phyloP scores from a whole-genome alignment of 2,329 filamentous ascomycete genomes.

The Cryphonectria carpinicola region DNA sequence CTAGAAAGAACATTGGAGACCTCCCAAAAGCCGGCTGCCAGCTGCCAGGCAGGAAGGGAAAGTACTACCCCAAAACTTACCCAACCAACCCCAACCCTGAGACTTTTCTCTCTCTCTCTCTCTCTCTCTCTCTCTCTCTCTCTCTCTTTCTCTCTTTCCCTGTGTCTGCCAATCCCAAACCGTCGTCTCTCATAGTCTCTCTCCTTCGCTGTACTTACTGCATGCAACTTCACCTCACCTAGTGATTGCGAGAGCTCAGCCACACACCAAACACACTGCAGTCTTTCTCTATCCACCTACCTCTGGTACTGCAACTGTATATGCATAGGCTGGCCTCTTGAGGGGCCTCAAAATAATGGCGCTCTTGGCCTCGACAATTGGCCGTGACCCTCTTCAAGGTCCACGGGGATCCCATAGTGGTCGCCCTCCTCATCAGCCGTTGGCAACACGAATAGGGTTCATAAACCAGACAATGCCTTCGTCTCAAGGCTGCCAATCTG shows the following conservation, averaged over 20 bases:
- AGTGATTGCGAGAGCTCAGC: slow-evolving; percentile 1
- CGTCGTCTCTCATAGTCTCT: not conserved
- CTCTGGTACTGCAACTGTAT: not conserved
- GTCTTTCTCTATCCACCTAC: not conserved
- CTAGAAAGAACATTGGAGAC: slow-evolving; percentile 16
- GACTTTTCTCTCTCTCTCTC: not conserved
- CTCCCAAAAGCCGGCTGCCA: slow-evolving; percentile 5
- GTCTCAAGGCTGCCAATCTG: slow-evolving; percentile 23
- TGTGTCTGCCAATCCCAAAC: not conserved
- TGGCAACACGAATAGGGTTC: slow-evolving; percentile 22
- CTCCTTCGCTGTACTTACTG: not conserved
- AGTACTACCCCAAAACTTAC: not conserved
- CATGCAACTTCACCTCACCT: not conserved
- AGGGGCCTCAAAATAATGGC: slow-evolving; percentile 15
- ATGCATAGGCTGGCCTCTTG: slow-evolving; percentile 14
- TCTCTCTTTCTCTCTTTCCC: not conserved
- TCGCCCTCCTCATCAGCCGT: slow-evolving; percentile 14
- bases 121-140: not conserved
- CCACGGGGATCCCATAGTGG: slow-evolving; percentile 13
- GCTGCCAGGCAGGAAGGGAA: not conserved
- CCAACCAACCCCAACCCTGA: slow-evolving; percentile 13
- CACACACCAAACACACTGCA: not conserved
- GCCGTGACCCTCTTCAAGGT: slow-evolving; percentile 19
- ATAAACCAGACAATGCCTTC: slow-evolving; percentile 28
- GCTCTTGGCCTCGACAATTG: slow-evolving; percentile 18